Evolutionary conservation across 371 early-diverging fungal species (phyloP), one percentile per base, ranked within the genome.

Genomic region (Blakeslea trispora): DNA sequence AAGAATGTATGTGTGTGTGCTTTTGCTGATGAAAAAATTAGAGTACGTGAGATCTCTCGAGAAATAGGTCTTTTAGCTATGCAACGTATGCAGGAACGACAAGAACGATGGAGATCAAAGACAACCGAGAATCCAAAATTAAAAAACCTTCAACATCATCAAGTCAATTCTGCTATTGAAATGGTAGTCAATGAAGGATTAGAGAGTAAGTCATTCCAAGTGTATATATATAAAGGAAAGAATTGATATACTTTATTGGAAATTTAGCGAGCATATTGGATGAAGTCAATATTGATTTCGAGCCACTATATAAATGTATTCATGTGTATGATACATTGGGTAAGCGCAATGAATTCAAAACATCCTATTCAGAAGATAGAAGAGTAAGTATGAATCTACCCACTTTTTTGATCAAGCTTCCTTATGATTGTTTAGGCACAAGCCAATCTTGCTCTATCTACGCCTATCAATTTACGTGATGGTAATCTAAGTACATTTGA

Each of bases 311-410:
- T 76, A 94, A 94, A 68, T 94, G 97, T 61, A 81, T 98, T 41
- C 95, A 97, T 62, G 96, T 99, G 37, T 87, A 95, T 66, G 92
- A 91, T 55, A 92, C 94, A 17, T 83, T 99, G 9, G 95, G 94
- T 1, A 86, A 86, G 43, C 84, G 91, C 31, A 79, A 84, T 21
- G 92, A 94, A 64, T 91, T 98, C 63, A 90, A 89, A 60, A 68
- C 82, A n/a, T 86, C 87, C 43, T 98, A 92, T 64, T 90, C 95
- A 57, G 95, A 96, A 55, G 93, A 95, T 67, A 86, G 99, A 58
- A 73, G 83, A 68, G 87, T 85, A 72, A 68, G 72, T 49, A n/a
- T n/a, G n/a, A n/a, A n/a, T n/a, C n/a, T n/a, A n/a, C n/a, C n/a
- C n/a, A n/a, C n/a, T n/a, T n/a, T n/a, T n/a, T n/a, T n/a, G n/a